A percentile compares a stretch with the other conserved stretches of the same genome.
Conservation (phyloP, 805 yeast species). For the Clavispora asparagi region DNA sequence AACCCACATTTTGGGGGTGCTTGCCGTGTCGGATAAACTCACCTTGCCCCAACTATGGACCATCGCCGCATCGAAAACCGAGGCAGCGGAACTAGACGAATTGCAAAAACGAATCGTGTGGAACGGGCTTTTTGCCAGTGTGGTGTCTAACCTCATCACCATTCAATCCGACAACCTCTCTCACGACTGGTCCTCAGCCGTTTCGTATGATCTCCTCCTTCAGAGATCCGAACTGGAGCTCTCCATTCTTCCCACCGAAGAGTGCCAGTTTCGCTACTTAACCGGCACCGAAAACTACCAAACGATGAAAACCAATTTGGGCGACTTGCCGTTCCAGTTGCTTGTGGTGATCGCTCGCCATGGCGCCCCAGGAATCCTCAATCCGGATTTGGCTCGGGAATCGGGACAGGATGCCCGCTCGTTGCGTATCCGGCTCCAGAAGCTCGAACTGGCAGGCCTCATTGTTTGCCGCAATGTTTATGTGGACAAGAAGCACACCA, state of each 20-base stretch:
- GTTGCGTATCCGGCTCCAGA: slow-evolving; percentile 56
- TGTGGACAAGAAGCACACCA: slow-evolving; percentile 46
- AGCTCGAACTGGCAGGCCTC: slow-evolving; percentile 45
- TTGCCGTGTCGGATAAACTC: slow-evolving; percentile 14
- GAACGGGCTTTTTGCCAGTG: slow-evolving; percentile 32
- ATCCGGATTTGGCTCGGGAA: slow-evolving; percentile 49
- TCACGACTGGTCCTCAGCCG: slow-evolving; percentile 9
- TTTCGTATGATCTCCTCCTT: slow-evolving; percentile 4
- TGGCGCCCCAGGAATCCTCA: slow-evolving; percentile 52
- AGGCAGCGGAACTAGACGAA: slow-evolving; percentile 18
- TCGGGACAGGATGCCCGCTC: slow-evolving; percentile 72
- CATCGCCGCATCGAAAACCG: slow-evolving; percentile 2
- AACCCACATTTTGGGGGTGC: slow-evolving; percentile 7
- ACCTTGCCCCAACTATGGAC: slow-evolving; percentile 11
- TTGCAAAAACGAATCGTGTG: slow-evolving; percentile 36
- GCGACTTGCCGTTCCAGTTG: slow-evolving; percentile 49
- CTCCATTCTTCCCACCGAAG: slow-evolving; percentile 40
- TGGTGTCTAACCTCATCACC: slow-evolving; percentile 8
- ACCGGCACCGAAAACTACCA: slow-evolving; percentile 46
- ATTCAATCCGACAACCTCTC: slow-evolving; percentile 8
- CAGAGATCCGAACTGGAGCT: slow-evolving; percentile 13
- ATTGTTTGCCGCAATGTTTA: slow-evolving; percentile 36
- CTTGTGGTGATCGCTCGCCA: slow-evolving; percentile 56
- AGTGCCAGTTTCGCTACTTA: slow-evolving; percentile 51
- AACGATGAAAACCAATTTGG: slow-evolving; percentile 47